Percentiles rank a stretch among this genome's conserved stretches.
phyloP scores from a whole-genome alignment of 495 filamentous ascomycete genomes.

The Lophiotrema nucula region DNA sequence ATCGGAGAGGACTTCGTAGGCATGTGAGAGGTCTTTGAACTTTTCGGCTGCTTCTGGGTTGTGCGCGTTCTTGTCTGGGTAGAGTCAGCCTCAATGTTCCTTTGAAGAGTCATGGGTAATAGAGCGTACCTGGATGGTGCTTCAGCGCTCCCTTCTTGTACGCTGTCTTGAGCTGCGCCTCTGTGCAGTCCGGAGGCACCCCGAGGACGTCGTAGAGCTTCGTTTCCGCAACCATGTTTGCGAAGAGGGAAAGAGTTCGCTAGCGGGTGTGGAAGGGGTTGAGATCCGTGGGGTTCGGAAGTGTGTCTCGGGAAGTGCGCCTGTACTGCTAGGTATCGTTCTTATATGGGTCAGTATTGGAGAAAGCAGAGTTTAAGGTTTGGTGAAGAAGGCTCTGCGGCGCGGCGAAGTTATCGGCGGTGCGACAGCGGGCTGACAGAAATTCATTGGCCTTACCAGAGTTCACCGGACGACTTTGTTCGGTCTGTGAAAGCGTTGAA shows the following conservation, averaged over 20 bases:
- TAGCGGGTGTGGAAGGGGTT: conserved; percentile 1
- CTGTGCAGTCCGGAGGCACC: conserved; percentile 54
- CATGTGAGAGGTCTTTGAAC: conserved; percentile 95
- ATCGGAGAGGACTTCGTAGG: conserved; percentile 92
- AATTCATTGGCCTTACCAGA: background rate
- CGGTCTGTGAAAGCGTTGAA: background rate
- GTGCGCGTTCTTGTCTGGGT: conserved; percentile 88
- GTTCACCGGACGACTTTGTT: too few species aligned
- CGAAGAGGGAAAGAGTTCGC: background rate
- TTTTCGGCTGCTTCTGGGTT: conserved; percentile 93
- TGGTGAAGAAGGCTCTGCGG: too few species aligned
- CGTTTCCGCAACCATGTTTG: conserved; percentile 81
- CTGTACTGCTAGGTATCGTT: too few species aligned
- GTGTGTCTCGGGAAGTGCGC: too few species aligned
- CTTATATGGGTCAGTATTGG: too few species aligned
- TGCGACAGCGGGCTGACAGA: background rate
- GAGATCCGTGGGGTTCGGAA: background rate
- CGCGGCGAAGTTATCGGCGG: background rate
- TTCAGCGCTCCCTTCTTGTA: conserved; percentile 90
- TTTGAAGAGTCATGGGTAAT: background rate
- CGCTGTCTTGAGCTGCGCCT: conserved; percentile 65
- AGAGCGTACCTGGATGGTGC: conserved; percentile 83
- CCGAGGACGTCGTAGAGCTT: conserved; percentile 84
- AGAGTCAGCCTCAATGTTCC: conserved; percentile 4
- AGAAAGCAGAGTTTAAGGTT: too few species aligned